Conservation (phyloP, 208 protist species). For the Trypanosoma congolense region DNA sequence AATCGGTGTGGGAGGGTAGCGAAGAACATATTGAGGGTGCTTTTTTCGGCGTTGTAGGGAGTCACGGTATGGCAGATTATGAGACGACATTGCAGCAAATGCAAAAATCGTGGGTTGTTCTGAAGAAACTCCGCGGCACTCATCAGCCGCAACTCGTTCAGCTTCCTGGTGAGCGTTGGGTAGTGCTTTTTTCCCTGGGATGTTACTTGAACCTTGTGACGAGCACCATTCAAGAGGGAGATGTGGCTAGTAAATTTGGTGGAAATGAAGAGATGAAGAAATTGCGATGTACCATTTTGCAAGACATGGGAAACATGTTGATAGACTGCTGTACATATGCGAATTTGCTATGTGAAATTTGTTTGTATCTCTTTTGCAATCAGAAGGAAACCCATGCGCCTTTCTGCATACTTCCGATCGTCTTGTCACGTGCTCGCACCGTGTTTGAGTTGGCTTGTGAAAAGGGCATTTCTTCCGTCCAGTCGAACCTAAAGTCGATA, state of each 20-base stretch:
- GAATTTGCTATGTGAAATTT: constrained; percentile 28
- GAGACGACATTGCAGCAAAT: constrained; percentile 37
- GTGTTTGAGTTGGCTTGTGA: constrained; percentile 54
- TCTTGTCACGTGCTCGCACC: constrained; percentile 51
- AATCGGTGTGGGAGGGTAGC: constrained; percentile 20
- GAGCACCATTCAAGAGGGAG: constrained; percentile 10
- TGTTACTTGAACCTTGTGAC: constrained; percentile 57
- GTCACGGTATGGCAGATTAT: constrained; percentile 36
- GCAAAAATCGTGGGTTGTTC: constrained; percentile 39
- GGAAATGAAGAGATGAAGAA: neutral
- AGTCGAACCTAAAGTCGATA: constrained; percentile 39
- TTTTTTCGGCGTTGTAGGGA: constrained; percentile 50
- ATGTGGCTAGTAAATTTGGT: neutral
- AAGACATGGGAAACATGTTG: constrained; percentile 16
- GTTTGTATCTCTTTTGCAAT: constrained; percentile 20
- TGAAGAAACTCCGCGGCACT: constrained; percentile 15
- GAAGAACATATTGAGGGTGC: constrained; percentile 36
- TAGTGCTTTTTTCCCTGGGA: constrained; percentile 54
- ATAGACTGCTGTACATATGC: constrained; percentile 23
- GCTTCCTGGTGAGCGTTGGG: constrained; percentile 52
- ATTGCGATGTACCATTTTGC: constrained; percentile 2
- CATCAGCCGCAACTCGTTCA: neutral
- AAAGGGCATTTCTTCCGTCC: constrained; percentile 33
- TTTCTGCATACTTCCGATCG: constrained; percentile 54
- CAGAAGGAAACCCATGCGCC: constrained; percentile 31